Conservation (phyloP, 2,329 filamentous ascomycete genomes). For the Karstenula rhodostoma region DNA sequence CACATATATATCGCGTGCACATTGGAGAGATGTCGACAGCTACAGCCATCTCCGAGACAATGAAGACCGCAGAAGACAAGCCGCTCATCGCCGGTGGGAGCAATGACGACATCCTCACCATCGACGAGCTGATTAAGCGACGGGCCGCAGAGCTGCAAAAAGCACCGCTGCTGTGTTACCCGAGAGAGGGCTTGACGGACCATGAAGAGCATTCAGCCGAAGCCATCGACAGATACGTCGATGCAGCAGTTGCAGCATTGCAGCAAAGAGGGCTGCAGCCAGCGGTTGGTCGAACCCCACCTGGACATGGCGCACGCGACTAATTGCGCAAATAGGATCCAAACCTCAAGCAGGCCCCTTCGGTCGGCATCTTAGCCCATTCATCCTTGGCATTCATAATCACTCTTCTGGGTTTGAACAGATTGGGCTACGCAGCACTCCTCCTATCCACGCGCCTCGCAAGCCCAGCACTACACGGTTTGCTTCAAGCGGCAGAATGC, state of each 20-base stretch:
- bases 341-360: constrained; percentile 27
- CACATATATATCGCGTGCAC: not conserved
- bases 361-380: constrained; percentile 60
- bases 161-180: constrained; percentile 33
- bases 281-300: constrained; percentile 24
- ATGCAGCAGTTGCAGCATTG: constrained; percentile 32
- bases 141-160: constrained; percentile 28
- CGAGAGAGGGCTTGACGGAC: constrained; percentile 32
- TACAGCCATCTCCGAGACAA: constrained; percentile 23
- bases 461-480: constrained; percentile 58
- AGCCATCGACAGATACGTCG: constrained; percentile 35
- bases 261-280: constrained; percentile 30
- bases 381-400: constrained; percentile 65
- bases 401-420: constrained; percentile 62
- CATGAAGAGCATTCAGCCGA: constrained; percentile 36
- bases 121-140: constrained; percentile 36
- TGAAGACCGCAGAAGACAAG: constrained; percentile 18
- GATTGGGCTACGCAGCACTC: constrained; percentile 64
- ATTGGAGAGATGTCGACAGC: not conserved
- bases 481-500: constrained; percentile 43
- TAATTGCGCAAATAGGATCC: constrained; percentile 25
- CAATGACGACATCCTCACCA: constrained; percentile 29
- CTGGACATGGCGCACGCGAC: not conserved
- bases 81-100: constrained; percentile 12
- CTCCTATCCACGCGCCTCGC: constrained; percentile 64